Conservation (phyloP, 176 grass and related monocot genomes). For the Carex scoparia region DNA sequence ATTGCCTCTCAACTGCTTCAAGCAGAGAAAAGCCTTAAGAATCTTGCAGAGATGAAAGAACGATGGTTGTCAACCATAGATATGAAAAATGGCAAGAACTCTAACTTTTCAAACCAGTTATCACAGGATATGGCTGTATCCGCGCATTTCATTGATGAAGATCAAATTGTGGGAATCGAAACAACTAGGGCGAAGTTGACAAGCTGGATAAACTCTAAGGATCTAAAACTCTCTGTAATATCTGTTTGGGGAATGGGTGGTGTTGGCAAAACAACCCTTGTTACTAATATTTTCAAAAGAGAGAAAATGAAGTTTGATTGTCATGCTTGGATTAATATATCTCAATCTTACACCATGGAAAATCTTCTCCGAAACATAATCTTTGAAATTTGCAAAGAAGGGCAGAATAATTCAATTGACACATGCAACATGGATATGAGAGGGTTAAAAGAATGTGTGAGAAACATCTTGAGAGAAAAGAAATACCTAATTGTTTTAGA, state of each 20-base stretch:
- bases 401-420: not conserved
- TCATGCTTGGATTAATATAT: constrained; percentile 23
- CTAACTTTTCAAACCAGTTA: too few species aligned
- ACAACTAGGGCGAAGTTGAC: not conserved
- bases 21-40: not conserved
- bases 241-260: constrained; percentile 53
- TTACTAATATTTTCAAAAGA: constrained; percentile 29
- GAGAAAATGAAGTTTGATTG: constrained; percentile 7
- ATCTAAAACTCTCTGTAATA: not conserved
- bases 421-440: not conserved
- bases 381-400: not conserved
- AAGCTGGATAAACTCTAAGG: not conserved
- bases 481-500: constrained; percentile 18
- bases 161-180: constrained; percentile 28
- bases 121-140: not conserved
- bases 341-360: constrained; percentile 8
- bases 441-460: not conserved
- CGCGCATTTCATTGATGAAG: constrained; percentile 26
- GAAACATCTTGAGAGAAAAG: not conserved
- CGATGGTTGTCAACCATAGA: not conserved
- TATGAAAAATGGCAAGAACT: too few species aligned
- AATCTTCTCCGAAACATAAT: constrained; percentile 7
- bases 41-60: not conserved
- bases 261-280: constrained; percentile 51
- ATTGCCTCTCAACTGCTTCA: constrained; percentile 13